These are phyloP conservation scores for Suillus placidus DNA, from an alignment of 768 basidiomycete genomes.

Conservation along the genomic window DNA sequence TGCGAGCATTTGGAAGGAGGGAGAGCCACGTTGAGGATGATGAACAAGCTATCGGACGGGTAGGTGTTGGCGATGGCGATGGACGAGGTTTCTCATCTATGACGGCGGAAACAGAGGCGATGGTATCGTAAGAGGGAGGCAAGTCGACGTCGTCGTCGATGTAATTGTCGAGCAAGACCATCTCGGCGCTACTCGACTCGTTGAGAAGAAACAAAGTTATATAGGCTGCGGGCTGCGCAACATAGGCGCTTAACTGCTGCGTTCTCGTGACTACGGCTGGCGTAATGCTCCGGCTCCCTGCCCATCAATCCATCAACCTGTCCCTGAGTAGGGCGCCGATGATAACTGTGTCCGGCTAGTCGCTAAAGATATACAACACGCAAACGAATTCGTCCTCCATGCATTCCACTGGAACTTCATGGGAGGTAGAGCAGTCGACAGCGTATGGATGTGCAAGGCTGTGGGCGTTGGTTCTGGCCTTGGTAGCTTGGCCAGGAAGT, in stretches of 20 bases:
- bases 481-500: too few relatives aligned
- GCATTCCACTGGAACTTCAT: too few relatives aligned
- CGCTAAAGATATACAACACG: too few relatives aligned
- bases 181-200: not conserved
- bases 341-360: too few relatives aligned
- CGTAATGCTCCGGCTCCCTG: too few relatives aligned
- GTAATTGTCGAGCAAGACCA: constrained; percentile 27
- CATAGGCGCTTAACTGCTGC: not conserved
- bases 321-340: too few relatives aligned
- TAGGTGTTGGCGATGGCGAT: not conserved
- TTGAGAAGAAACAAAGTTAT: not conserved
- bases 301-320: too few relatives aligned
- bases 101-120: constrained; percentile 10
- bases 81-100: constrained; percentile 18
- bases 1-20: constrained; percentile 24
- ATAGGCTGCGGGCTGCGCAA: constrained; percentile 3
- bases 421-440: too few relatives aligned
- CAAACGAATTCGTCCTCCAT: too few relatives aligned
- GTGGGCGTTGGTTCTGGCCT: too few relatives aligned
- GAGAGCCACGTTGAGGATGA: constrained; percentile 20
- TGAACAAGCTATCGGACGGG: not conserved
- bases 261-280: not conserved
- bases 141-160: constrained; percentile 10
- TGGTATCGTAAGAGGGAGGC: constrained; percentile 30
- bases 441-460: too few relatives aligned